Conservation (phyloP, 2,329 filamentous ascomycete genomes). For the Apiospora aurea region DNA sequence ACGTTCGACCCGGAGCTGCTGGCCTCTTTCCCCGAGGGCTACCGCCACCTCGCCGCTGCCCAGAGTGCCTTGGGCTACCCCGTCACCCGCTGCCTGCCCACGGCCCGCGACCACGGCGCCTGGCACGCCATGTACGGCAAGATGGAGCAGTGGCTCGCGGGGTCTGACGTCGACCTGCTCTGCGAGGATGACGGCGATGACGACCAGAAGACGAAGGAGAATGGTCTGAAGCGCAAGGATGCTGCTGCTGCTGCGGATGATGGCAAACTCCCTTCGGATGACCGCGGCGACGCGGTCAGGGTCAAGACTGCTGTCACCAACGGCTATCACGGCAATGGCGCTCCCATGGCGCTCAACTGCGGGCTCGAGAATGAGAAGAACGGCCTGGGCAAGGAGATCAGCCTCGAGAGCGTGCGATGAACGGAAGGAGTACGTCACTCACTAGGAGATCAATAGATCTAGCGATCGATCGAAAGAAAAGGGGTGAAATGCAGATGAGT, state of each 20-base stretch:
- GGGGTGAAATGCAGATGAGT: background rate
- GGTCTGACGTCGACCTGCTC: constrained; percentile 31
- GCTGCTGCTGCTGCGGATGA: background rate
- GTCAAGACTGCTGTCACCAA: background rate
- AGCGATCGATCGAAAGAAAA: background rate
- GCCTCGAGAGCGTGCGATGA: background rate
- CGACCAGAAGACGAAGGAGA: background rate
- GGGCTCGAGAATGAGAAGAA: constrained; percentile 3
- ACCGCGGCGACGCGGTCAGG: background rate
- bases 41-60: constrained; percentile 54
- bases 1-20: constrained; percentile 47
- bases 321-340: background rate
- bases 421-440: too few relatives aligned
- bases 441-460: background rate
- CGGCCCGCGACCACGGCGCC: constrained; percentile 43
- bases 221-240: background rate
- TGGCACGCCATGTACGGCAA: constrained; percentile 51
- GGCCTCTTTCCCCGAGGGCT: constrained; percentile 50
- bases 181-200: constrained; percentile 25
- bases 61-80: constrained; percentile 54
- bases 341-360: background rate
- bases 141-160: constrained; percentile 50
- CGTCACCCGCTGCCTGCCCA: constrained; percentile 50
- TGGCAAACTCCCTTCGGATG: background rate
- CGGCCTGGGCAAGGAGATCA: background rate